Evolutionary conservation across 495 filamentous ascomycete genomes (phyloP), one percentile per base, ranked within the genome.

Genomic region (Penicillium macrosclerotiorum): DNA sequence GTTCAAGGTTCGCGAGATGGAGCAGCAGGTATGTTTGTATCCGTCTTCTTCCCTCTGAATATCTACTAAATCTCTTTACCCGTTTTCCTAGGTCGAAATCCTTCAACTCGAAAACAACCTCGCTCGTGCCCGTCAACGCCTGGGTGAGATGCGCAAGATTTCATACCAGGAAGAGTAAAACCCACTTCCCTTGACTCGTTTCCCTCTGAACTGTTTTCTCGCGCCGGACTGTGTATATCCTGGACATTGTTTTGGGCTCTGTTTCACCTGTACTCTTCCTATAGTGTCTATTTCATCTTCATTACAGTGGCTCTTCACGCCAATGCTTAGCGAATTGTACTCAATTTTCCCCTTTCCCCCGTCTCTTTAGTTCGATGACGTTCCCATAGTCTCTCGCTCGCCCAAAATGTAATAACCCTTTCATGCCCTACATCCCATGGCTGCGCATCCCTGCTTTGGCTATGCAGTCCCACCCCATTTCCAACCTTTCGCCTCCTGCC

Each of bases 71-170:
- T n/a, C 36, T 12, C 18, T 30, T 13, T 11, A 6, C 25, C 30
- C 30, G 9, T 41, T 11, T 30, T 41, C 6, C 50, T 35, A 96
- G 91, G 93, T 98, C 57, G 92, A 97, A 71, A 97, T 98, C 37
- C 77, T 96, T 29, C 89, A 97, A 71, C 79, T 98, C 37, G 93
- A 97, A 71, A 97, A 96, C 64, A 71, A 76, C 42, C 77, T 98
- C 20, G 71, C 81, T n/a, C 76, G 84, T 24, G 92, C 93, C 14
- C 77, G 93, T 52, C 81, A 85, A 59, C 75, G 90, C 37, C 71
- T 98, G 27, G 93, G 93, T 47, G 93, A 98, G 75, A 96, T 98
- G 94, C 83, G 93, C 68, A 98, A 97, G 82, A 88, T 97, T 34
- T 93, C 88, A 1, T 98, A 98, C 73, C 90, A 88, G 53, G 89